Base-by-base conservation (phyloP, 495 filamentous ascomycete genomes). In the Ascodesmis nigricans region DNA sequence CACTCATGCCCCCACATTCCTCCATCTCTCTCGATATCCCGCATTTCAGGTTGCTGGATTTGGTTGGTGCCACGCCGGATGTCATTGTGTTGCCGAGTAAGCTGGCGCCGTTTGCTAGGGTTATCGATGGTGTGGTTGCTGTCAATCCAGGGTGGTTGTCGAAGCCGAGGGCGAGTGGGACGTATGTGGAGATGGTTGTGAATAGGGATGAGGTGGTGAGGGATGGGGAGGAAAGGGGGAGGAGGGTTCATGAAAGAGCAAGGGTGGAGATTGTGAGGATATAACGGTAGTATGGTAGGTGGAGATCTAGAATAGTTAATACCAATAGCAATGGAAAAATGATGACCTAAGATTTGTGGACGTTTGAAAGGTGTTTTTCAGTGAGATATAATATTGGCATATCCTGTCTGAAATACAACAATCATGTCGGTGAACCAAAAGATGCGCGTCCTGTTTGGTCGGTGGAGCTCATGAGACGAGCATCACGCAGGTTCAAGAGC, bases 41-140 rank as follows among this genome's bases (percentile, higher is more conserved):
- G 39, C 90, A 91, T 55, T 40, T 82, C 53, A 83, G 90, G 53
- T 56, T 93, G 18, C 84, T 80, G 18, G 87, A 93, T 55, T 81
- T 87, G 69, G 61, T 84, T 42, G 75, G 72, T 41, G 72, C 77
- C 2, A 59, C 69, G 35, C 87, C 87, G 6, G 87, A 97, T 60
- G 62, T 97, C 17, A 48, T 93, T 40, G 62, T 97, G 21, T 59
- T 76, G 17, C 87, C 87, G 21, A 91, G 81, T 44, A 66, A 72
- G 39, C 54, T 97, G 42, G 71, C 73, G 5, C 71, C 78, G 3
- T 91, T 90, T 7, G 56, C 57, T n/a, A 52, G 48, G 23, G 60
- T 63, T 5, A 64, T 61, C 3, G 63, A 67, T 32, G 60, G 54
- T 3, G 66, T 67, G 1, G 44, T 69, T 3, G 54, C 47, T 20